Percentiles rank a stretch among this genome's conserved stretches.
Conservation (phyloP, 2,329 filamentous ascomycete genomes). For the Magnaporthales sp. region DNA sequence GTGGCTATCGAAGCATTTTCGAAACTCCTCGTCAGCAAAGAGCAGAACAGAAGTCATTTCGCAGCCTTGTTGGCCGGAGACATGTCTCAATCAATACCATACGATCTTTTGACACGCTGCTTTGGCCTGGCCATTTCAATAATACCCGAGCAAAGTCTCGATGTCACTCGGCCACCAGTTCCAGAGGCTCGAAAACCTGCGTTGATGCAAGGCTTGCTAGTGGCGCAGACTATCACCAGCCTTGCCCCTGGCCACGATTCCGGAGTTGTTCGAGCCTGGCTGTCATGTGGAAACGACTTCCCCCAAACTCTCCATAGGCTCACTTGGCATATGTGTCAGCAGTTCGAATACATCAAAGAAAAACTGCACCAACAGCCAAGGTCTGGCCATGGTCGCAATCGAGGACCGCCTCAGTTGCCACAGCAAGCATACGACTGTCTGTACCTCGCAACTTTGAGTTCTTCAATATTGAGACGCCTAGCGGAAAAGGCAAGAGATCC, state of each 20-base stretch:
- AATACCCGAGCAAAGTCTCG: slow-evolving; percentile 57
- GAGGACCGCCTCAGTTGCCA: slow-evolving; percentile 9
- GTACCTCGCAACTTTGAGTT: slow-evolving; percentile 59
- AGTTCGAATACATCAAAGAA: slow-evolving; percentile 34
- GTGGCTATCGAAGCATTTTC: slow-evolving; percentile 84
- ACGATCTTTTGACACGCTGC: slow-evolving; percentile 75
- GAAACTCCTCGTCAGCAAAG: slow-evolving; percentile 85
- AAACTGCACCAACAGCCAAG: background rate
- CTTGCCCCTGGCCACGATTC: slow-evolving; percentile 58
- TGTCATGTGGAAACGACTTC: slow-evolving; percentile 76
- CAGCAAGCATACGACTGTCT: slow-evolving; percentile 36
- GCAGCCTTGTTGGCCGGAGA: slow-evolving; percentile 74
- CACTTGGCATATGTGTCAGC: slow-evolving; percentile 60
- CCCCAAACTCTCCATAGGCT: slow-evolving; percentile 70
- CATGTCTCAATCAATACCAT: slow-evolving; percentile 51
- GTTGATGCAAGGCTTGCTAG: slow-evolving; percentile 84
- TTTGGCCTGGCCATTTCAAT: slow-evolving; percentile 83
- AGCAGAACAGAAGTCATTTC: slow-evolving; percentile 83
- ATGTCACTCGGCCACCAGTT: slow-evolving; percentile 50
- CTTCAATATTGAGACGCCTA: slow-evolving; percentile 59
- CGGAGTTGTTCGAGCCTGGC: slow-evolving; percentile 68
- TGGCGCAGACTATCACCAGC: slow-evolving; percentile 78
- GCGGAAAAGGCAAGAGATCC: slow-evolving; percentile 58
- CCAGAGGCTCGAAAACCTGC: slow-evolving; percentile 81
- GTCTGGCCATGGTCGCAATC: background rate